Evolutionary conservation across 1,139 yeast species (phyloP).

Genomic region (Yamadazyma sp.): DNA sequence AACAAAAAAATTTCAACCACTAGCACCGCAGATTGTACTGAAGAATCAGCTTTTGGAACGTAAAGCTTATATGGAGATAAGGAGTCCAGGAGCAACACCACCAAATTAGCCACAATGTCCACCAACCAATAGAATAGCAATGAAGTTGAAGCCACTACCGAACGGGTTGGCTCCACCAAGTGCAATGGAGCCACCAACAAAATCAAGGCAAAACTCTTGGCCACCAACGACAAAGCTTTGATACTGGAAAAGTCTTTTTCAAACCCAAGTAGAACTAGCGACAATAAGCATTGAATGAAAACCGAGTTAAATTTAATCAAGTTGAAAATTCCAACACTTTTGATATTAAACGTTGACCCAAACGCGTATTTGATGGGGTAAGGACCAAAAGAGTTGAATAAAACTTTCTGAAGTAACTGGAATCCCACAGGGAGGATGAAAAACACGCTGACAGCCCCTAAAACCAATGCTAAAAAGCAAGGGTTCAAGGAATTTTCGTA

Average conservation of each 20-base stretch:
- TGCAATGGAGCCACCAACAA: slow-evolving; percentile 31
- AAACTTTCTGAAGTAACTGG: slow-evolving; percentile 20
- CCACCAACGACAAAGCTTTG: slow-evolving; percentile 10
- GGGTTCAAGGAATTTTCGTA: slow-evolving; percentile 32
- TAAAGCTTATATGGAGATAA: slow-evolving; percentile 29
- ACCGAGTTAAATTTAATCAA: slow-evolving; percentile 24
- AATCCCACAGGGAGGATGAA: slow-evolving; percentile 11
- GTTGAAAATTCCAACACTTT: slow-evolving; percentile 29
- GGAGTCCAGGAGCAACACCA: slow-evolving; percentile 29
- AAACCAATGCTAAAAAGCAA: slow-evolving; percentile 27
- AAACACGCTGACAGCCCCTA: slow-evolving; percentile 7
- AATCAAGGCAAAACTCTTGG: slow-evolving; percentile 15
- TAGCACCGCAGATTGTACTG: slow-evolving; percentile 14
- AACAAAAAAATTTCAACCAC: slow-evolving; percentile 20
- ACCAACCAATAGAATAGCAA: slow-evolving; percentile 34
- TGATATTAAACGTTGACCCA: slow-evolving; percentile 25
- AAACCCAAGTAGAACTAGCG: slow-evolving; percentile 17
- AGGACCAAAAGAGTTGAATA: slow-evolving; percentile 27
- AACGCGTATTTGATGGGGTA: slow-evolving; percentile 28
- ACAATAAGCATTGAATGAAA: slow-evolving; percentile 22
- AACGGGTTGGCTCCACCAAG: slow-evolving; percentile 31
- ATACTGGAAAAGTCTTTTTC: slow-evolving; percentile 12
- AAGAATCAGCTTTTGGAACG: slow-evolving; percentile 15
- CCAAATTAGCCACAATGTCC: slow-evolving; percentile 17
- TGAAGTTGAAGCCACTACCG: slow-evolving; percentile 26